A percentile compares a stretch with the other conserved stretches of the same genome.
Evolutionary conservation across 805 yeast species (phyloP).

Genomic region (Wickerhamomyces ciferrii): DNA sequence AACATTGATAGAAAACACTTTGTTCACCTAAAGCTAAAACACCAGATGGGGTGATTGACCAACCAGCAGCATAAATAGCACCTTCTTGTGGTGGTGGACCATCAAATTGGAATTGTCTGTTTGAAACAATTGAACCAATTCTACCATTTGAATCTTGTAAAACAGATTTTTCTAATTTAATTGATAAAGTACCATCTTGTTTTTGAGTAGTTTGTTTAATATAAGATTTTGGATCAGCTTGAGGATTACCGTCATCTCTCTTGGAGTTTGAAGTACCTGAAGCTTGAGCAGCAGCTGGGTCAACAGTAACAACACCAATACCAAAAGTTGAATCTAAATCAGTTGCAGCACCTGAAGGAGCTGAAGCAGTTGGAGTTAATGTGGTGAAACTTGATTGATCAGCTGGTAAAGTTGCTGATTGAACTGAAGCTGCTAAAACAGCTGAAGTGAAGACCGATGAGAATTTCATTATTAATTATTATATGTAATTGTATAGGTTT

Average conservation of each 20-base stretch:
- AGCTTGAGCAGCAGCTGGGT: slow-evolving; percentile 20
- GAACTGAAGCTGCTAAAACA: background rate
- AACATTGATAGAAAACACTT: slow-evolving; percentile 58
- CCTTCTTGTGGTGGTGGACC: slow-evolving; percentile 79
- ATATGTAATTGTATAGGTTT: background rate
- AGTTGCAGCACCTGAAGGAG: slow-evolving; percentile 30
- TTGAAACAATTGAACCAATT: slow-evolving; percentile 69
- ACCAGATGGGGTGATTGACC: slow-evolving; percentile 41
- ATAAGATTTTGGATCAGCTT: slow-evolving; percentile 4
- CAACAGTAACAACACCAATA: slow-evolving; percentile 25
- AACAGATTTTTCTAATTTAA: slow-evolving; percentile 43
- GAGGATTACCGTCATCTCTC: background rate
- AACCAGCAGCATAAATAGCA: slow-evolving; percentile 57
- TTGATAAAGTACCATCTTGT: slow-evolving; percentile 28
- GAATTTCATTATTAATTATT: background rate
- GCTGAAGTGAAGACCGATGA: background rate
- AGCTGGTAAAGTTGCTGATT: background rate
- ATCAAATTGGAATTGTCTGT: slow-evolving; percentile 75
- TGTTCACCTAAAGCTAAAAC: slow-evolving; percentile 53
- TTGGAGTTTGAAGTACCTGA: slow-evolving; percentile 7
- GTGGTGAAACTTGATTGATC: slow-evolving; percentile 19
- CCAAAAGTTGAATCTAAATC: slow-evolving; percentile 45
- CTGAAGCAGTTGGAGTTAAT: slow-evolving; percentile 28
- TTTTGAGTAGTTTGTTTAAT: slow-evolving; percentile 23
- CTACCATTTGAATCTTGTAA: slow-evolving; percentile 54